These are phyloP conservation scores for Salvia hispanica DNA, from an alignment of 257 asterid genomes.

Conservation along the genomic window DNA sequence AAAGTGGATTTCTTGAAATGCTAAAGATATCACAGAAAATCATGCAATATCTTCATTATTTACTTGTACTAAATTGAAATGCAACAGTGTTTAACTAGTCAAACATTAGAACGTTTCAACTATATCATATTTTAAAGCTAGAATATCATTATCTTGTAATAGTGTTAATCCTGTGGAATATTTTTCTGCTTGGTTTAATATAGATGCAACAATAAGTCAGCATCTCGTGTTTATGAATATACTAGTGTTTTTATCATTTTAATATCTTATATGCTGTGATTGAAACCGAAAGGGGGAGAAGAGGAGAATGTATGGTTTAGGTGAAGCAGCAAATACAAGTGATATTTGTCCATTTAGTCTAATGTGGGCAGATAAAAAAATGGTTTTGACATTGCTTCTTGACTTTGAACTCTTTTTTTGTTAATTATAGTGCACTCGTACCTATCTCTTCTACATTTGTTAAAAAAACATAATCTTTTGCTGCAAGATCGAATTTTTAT, in stretches of 20 bases:
- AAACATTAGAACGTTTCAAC: slow-evolving; percentile 15
- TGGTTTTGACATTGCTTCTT: background rate
- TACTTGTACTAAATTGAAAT: background rate
- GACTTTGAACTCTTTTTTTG: background rate
- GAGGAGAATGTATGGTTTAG: background rate
- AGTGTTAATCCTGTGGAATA: background rate
- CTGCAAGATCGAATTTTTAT: too few relatives aligned
- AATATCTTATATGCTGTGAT: too few relatives aligned
- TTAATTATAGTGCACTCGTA: background rate
- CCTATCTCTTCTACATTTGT: background rate
- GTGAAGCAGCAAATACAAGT: background rate
- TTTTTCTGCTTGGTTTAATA: background rate
- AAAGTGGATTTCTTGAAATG: background rate
- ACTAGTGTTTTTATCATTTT: too few relatives aligned
- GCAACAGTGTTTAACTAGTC: slow-evolving; percentile 9
- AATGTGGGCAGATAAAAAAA: too few relatives aligned
- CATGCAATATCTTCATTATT: background rate
- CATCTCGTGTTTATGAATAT: background rate
- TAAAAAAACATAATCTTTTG: background rate
- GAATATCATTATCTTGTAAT: background rate
- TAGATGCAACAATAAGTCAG: background rate
- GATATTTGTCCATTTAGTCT: too few relatives aligned
- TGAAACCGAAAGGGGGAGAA: too few relatives aligned
- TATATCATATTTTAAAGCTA: background rate
- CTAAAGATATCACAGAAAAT: background rate